Evolutionary conservation across 306 rosid genomes (phyloP).

Genomic region (Dicorynia guianensis): DNA sequence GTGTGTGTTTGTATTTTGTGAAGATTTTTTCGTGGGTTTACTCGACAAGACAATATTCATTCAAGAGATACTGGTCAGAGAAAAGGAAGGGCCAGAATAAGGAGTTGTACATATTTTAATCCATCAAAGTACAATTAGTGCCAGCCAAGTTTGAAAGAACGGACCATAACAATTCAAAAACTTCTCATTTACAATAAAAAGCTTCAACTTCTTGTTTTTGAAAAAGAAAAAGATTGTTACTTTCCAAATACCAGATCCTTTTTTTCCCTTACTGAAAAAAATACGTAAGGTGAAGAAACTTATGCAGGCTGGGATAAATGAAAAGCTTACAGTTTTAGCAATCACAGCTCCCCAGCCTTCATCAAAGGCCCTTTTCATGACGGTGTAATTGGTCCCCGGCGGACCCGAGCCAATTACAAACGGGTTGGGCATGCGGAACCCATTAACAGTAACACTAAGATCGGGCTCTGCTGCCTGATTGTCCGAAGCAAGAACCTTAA

Average conservation of each 20-base stretch:
- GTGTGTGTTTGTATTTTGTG: too few relatives aligned
- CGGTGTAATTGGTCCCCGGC: slow-evolving; percentile 96
- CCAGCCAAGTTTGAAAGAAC: slow-evolving; percentile 16
- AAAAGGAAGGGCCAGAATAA: too few relatives aligned
- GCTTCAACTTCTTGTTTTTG: not conserved
- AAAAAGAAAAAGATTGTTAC: not conserved
- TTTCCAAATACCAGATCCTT: not conserved
- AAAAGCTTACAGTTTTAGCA: slow-evolving; percentile 86
- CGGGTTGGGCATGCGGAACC: slow-evolving; percentile 88
- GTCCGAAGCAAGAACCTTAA: slow-evolving; percentile 74
- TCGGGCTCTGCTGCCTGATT: slow-evolving; percentile 69
- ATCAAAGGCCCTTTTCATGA: slow-evolving; percentile 97
- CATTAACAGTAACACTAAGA: slow-evolving; percentile 90
- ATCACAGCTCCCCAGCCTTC: slow-evolving; percentile 99
- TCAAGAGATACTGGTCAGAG: too few relatives aligned
- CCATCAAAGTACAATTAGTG: not conserved
- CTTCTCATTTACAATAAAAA: not conserved
- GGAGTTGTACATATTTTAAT: not conserved
- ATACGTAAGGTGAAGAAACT: slow-evolving; percentile 12
- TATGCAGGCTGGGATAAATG: not conserved
- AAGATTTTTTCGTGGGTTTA: too few relatives aligned
- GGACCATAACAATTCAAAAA: slow-evolving; percentile 11
- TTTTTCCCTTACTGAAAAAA: not conserved
- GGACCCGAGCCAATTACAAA: slow-evolving; percentile 98
- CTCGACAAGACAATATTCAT: too few relatives aligned